Conservation (phyloP, 306 rosid species). For the Fagus sylvatica region DNA sequence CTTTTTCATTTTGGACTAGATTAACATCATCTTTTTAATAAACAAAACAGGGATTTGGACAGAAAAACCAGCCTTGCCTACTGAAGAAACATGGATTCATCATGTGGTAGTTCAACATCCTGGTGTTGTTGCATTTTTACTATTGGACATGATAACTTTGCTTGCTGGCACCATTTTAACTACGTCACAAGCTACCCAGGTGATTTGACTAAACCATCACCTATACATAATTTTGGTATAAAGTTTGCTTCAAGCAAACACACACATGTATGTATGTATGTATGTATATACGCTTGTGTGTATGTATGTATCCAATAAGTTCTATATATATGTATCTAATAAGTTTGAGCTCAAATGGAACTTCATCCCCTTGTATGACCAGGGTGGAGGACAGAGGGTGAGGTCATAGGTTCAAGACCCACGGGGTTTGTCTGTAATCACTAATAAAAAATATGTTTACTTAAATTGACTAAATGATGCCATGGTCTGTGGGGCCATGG, state of each 20-base stretch:
- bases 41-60: constrained; percentile 63
- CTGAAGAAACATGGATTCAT: constrained; percentile 72
- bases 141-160: constrained; percentile 49
- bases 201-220: constrained; percentile 40
- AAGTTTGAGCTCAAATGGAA: no score
- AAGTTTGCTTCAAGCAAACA: constrained; percentile 9
- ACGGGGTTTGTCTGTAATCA: no score
- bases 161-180: constrained; percentile 60
- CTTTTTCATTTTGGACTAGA: constrained; percentile 28
- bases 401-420: no score
- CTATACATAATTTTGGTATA: neutral
- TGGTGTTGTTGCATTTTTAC: constrained; percentile 59
- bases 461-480: no score
- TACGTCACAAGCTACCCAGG: constrained; percentile 71
- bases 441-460: no score
- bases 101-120: constrained; percentile 55
- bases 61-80: constrained; percentile 36
- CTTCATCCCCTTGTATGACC: no score
- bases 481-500: no score
- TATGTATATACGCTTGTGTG: neutral
- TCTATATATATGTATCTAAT: no score
- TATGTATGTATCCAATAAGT: no score
- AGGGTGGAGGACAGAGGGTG: no score
- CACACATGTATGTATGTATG: neutral
- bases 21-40: constrained; percentile 32